Evolutionary conservation across 2,329 filamentous ascomycete species (phyloP), one percentile per base, ranked within the genome.

Genomic region (Aureobasidium lini): DNA sequence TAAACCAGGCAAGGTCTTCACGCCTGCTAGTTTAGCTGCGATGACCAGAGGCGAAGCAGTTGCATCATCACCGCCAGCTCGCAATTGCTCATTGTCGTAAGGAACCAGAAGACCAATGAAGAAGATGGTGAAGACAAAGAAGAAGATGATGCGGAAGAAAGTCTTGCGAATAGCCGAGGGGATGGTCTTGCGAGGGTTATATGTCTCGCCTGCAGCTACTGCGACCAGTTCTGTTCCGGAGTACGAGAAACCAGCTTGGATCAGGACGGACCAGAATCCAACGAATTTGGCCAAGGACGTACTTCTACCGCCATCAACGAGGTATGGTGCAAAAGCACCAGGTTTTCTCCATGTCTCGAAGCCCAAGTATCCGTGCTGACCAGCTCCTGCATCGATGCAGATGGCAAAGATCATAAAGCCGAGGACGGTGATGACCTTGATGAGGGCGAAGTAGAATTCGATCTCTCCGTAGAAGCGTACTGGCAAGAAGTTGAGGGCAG

Each of bases 21-120:
- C 81, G 48, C 83, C 82, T 8, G 84, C 84, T 61, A 84, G 76
- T 62, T 81, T 73, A 60, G 84, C 83, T 31, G 82, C 81, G 64
- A 89, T 82, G 60, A 89, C 85, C 66, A 88, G 87, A 1, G 86
- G 87, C 0, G 82, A 84, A 5, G 80, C 79, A 56, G 72, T 73
- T 49, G 67, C 69, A 43, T 68, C 71, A 15, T 31, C n/a, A 29
- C 57, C 57, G 15, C 57, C 57, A 18, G 67, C 70, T 29, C 77
- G 68, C 8, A 78, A 71, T 57, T 67, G 62, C 10, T 66, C 52
- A 60, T 73, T 71, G 63, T 71, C 64, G 61, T 68, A 70, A 6
- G 70, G 70, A 7, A 72, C 64, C 31, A 72, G 59, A 8, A 72
- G 62, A 16, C 70, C 70, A 36, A 72, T 67, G 62, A 72, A 70